Evolutionary conservation across 768 basidiomycete genomes (phyloP).

Genomic region (Mycena latifolia): DNA sequence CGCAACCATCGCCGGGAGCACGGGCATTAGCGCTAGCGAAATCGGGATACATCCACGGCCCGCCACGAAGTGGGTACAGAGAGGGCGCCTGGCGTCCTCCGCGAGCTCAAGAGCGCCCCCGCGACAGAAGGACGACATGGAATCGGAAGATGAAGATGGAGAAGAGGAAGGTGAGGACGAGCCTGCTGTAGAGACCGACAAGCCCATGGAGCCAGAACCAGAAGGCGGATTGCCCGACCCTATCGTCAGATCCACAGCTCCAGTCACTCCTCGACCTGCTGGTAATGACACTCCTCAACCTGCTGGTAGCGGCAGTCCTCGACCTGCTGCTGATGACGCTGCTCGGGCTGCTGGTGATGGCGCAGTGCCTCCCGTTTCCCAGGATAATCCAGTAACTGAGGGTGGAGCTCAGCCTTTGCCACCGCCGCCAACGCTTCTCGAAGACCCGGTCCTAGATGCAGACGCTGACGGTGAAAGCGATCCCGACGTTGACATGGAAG

Average conservation of each 20-base stretch:
- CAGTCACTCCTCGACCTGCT: slow-evolving; percentile 3
- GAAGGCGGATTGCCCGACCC: not conserved
- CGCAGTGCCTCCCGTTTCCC: not conserved
- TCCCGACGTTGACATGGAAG: slow-evolving; percentile 31
- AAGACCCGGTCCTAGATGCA: slow-evolving; percentile 19
- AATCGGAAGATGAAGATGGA: slow-evolving; percentile 17
- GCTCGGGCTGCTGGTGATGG: not conserved
- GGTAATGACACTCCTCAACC: too few species aligned
- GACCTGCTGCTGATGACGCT: too few species aligned
- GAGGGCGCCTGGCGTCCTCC: slow-evolving; percentile 4
- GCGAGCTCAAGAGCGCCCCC: slow-evolving; percentile 12
- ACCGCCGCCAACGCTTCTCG: not conserved
- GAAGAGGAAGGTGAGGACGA: not conserved
- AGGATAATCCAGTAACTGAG: not conserved
- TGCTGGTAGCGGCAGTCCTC: too few species aligned
- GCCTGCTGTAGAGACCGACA: not conserved
- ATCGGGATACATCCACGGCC: not conserved
- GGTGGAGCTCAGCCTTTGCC: not conserved
- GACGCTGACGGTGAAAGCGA: slow-evolving; percentile 35
- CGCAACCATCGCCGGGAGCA: not conserved
- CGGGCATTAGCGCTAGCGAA: not conserved
- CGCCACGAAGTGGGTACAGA: slow-evolving; percentile 13
- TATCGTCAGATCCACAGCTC: slow-evolving; percentile 6
- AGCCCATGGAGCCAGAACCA: not conserved
- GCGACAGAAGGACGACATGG: slow-evolving; percentile 17